phyloP scores from a whole-genome alignment of 371 early-diverging fungal genomes.

The Nematocida minor region DNA sequence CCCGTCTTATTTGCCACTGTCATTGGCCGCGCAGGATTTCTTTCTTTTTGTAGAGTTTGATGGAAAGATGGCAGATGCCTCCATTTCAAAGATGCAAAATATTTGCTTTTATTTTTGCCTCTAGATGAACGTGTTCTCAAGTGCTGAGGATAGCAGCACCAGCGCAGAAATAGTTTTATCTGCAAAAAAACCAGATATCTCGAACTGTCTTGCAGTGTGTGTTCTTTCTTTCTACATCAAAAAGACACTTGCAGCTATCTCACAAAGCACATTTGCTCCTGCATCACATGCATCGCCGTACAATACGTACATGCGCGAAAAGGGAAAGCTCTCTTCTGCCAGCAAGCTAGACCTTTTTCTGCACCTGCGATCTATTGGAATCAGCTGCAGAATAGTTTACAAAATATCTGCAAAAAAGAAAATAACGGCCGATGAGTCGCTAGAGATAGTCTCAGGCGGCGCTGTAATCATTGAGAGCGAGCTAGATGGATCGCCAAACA shows the following conservation, averaged over 20 bases:
- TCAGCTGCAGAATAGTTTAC: conserved; percentile 13
- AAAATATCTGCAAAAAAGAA: not conserved
- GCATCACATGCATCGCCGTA: conserved; percentile 15
- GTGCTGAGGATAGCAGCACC: not conserved
- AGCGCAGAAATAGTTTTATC: not conserved
- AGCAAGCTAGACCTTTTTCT: not conserved
- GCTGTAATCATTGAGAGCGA: conserved; percentile 14
- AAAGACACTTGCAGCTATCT: not conserved
- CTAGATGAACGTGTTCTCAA: conserved; percentile 29
- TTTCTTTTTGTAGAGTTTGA: not conserved
- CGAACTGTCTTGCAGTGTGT: not conserved
- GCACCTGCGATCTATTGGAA: not conserved
- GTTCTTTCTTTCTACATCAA: not conserved
- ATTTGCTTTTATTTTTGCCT: not conserved
- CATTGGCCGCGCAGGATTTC: not conserved
- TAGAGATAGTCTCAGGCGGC: conserved; percentile 30
- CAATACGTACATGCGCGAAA: conserved; percentile 28
- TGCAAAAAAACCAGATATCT: not conserved
- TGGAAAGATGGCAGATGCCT: not conserved
- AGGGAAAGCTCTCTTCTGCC: not conserved
- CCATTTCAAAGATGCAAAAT: not conserved
- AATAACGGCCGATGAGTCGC: not conserved
- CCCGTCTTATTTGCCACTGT: conserved; percentile 22
- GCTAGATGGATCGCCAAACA: too few species aligned
- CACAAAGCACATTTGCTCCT: not conserved